phyloP scores from a whole-genome alignment of 1,139 yeast genomes.

The Debaryomyces subglobosus region DNA sequence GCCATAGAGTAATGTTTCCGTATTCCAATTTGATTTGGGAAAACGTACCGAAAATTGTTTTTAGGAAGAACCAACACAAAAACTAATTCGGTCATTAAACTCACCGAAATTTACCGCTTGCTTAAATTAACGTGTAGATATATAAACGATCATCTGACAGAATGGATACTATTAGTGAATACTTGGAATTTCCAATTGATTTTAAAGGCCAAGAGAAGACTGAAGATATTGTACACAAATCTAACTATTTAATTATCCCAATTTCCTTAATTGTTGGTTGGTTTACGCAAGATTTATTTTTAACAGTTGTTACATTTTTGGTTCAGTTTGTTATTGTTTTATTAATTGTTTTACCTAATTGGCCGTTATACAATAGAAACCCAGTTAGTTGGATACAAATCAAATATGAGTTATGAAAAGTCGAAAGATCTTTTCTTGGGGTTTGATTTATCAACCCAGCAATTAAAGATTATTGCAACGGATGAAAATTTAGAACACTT shows the following conservation, averaged over 20 bases:
- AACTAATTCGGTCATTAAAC: not conserved
- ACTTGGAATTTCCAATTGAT: conserved; percentile 63
- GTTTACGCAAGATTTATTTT: conserved; percentile 39
- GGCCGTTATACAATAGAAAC: conserved; percentile 53
- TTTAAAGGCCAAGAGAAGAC: conserved; percentile 59
- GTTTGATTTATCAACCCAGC: conserved; percentile 89
- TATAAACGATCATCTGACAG: not conserved
- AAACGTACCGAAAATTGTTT: not conserved
- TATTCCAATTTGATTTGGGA: not conserved
- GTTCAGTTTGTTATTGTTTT: conserved; percentile 36
- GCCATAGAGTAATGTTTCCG: not conserved
- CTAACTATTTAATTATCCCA: conserved; percentile 26
- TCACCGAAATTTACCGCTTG: conserved; percentile 4
- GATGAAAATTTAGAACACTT: conserved; percentile 55
- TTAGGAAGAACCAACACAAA: conserved; percentile 2
- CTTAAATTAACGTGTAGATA: conserved; percentile 5
- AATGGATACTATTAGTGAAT: conserved; percentile 9
- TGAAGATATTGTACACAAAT: conserved; percentile 25
- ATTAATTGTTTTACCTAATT: conserved; percentile 55
- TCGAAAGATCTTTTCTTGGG: conserved; percentile 56
- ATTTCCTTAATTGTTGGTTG: conserved; percentile 51
- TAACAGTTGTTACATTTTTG: conserved; percentile 40
- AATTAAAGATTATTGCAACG: conserved; percentile 74
- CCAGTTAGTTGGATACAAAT: conserved; percentile 46
- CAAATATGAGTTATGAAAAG: conserved; percentile 26